Percentiles rank a stretch among this genome's conserved stretches.
Conservation (phyloP, 768 basidiomycete genomes). For the Lactifluus echinatus region DNA sequence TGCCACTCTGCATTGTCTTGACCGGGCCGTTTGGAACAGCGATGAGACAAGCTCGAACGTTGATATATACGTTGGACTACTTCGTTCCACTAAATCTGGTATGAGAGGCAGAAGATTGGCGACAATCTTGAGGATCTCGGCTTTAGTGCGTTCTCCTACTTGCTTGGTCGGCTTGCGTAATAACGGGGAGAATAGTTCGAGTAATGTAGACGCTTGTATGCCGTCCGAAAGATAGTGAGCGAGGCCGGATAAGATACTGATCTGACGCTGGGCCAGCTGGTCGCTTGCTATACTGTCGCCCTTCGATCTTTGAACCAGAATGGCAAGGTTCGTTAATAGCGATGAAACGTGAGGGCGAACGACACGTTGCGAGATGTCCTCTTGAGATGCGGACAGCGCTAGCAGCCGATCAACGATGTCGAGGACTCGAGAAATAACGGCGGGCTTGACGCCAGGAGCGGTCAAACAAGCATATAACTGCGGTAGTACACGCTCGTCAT, state of each 20-base stretch:
- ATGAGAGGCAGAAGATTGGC: conserved; percentile 58
- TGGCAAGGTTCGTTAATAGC: conserved; percentile 64
- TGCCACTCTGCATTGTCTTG: conserved; percentile 58
- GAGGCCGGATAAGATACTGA: conserved; percentile 70
- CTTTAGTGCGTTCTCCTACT: conserved; percentile 81
- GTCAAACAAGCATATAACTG: conserved; percentile 77
- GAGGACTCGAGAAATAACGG: conserved; percentile 71
- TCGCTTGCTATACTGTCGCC: conserved; percentile 41
- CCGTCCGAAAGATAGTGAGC: conserved; percentile 65
- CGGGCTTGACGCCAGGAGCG: conserved; percentile 78
- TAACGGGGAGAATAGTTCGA: conserved; percentile 68
- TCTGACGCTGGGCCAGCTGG: conserved; percentile 71
- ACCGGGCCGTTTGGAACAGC: conserved; percentile 70
- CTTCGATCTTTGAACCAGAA: conserved; percentile 56
- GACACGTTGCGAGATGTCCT: conserved; percentile 40
- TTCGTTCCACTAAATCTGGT: conserved; percentile 43
- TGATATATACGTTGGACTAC: conserved; percentile 38
- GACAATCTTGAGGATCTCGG: conserved; percentile 67
- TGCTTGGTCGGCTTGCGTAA: conserved; percentile 67
- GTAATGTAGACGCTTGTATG: conserved; percentile 62
- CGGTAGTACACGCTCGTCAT: conserved; percentile 59
- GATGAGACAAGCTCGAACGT: conserved; percentile 62
- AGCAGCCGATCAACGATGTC: conserved; percentile 77
- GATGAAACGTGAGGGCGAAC: conserved; percentile 62
- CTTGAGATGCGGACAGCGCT: conserved; percentile 43